Percentiles rank a stretch among this genome's conserved stretches.
Evolutionary conservation across 2,329 filamentous ascomycete genomes (phyloP).

Genomic region (Trichoderma semiorbis): DNA sequence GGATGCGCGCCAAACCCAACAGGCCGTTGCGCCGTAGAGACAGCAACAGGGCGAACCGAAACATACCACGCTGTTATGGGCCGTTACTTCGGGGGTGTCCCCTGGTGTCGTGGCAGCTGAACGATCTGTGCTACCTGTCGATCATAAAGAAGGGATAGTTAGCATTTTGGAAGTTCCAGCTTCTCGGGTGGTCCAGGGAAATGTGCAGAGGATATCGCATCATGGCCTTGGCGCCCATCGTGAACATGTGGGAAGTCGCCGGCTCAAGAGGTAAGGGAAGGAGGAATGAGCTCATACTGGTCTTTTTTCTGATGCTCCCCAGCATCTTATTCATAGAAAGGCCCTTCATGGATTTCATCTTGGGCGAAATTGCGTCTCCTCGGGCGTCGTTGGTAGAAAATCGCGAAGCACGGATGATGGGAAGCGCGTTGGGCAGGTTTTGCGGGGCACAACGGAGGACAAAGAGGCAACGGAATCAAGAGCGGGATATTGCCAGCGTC

Average conservation of each 20-base stretch:
- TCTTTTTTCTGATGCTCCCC: slow-evolving; percentile 51
- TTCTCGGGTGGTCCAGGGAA: neutral
- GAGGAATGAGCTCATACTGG: slow-evolving; percentile 26
- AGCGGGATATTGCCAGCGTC: neutral
- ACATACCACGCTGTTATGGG: slow-evolving; percentile 62
- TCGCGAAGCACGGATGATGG: neutral
- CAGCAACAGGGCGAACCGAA: neutral
- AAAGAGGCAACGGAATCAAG: neutral
- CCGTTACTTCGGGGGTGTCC: slow-evolving; percentile 66
- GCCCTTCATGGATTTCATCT: slow-evolving; percentile 48
- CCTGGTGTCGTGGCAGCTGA: slow-evolving; percentile 32
- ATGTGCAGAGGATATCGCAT: neutral
- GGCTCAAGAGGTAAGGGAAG: neutral
- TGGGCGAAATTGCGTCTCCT: neutral
- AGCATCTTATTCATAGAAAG: slow-evolving; percentile 56
- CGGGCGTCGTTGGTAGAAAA: neutral
- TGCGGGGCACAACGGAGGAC: neutral
- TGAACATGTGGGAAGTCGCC: neutral
- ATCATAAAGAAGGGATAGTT: neutral
- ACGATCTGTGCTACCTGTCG: slow-evolving; percentile 6
- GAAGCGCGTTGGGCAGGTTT: slow-evolving; percentile 15
- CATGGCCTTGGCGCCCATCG: neutral
- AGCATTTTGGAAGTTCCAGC: neutral
- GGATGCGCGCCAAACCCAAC: neutral
- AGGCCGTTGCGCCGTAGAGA: neutral